Evolutionary conservation across 2,329 filamentous ascomycete genomes (phyloP).

Genomic region (Curvularia verruculosa): DNA sequence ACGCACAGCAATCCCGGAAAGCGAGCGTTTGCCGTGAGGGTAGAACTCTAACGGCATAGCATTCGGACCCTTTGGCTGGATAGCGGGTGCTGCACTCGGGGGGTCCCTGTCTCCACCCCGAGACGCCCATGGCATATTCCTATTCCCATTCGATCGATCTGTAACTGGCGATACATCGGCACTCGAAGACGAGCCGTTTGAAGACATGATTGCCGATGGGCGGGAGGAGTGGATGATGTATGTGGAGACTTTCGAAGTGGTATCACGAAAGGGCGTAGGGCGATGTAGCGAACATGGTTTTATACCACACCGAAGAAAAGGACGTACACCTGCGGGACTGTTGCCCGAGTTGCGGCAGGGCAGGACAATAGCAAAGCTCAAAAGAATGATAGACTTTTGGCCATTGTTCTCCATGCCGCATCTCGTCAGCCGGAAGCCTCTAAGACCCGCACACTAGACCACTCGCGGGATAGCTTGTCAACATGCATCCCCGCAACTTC

Average conservation of each 20-base stretch:
- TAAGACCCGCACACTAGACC: conserved; percentile 6
- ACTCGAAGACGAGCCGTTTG: conserved; percentile 33
- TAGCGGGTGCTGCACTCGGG: conserved; percentile 29
- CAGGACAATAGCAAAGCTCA: conserved; percentile 17
- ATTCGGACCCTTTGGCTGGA: conserved; percentile 22
- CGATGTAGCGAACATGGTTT: conserved; percentile 13
- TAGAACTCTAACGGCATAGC: conserved; percentile 45
- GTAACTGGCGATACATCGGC: conserved; percentile 41
- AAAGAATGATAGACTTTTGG: conserved; percentile 1
- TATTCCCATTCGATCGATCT: conserved; percentile 31
- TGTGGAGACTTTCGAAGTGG: conserved; percentile 4
- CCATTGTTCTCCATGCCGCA: conserved; percentile 11
- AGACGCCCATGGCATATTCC: conserved; percentile 33
- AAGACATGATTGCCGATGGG: conserved; percentile 26
- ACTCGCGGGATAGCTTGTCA: background rate
- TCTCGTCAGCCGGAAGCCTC: conserved; percentile 2
- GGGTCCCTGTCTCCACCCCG: conserved; percentile 37
- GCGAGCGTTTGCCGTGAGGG: conserved; percentile 52
- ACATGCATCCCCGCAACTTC: background rate
- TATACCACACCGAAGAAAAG: background rate
- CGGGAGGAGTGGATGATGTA: background rate
- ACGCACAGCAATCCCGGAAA: conserved; percentile 55
- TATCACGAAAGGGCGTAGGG: background rate
- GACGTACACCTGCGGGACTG: background rate
- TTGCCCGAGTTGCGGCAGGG: background rate